Evolutionary conservation across 1,139 yeast species (phyloP).

Genomic region (Pichia sp.): DNA sequence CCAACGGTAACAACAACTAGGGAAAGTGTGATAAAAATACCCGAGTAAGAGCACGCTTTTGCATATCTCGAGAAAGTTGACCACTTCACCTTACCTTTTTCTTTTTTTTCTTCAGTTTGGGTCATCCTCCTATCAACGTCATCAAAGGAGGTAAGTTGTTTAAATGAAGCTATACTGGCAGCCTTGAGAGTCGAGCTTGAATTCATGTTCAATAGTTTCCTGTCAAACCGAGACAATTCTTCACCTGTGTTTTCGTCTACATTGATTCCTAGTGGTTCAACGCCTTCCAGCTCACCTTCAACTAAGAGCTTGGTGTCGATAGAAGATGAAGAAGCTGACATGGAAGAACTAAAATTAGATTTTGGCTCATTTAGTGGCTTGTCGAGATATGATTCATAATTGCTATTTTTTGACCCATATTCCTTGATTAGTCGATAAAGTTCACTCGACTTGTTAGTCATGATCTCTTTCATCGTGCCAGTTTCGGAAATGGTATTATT

Average conservation of each 20-base stretch:
- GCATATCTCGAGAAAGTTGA: constrained; percentile 60
- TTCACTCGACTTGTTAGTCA: constrained; percentile 39
- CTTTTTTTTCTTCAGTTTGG: constrained; percentile 40
- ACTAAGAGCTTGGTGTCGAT: constrained; percentile 16
- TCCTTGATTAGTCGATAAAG: constrained; percentile 52
- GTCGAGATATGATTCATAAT: not conserved
- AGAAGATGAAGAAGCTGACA: constrained; percentile 9
- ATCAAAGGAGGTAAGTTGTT: constrained; percentile 26
- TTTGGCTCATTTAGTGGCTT: not conserved
- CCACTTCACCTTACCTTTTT: constrained; percentile 63
- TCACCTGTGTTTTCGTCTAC: constrained; percentile 22
- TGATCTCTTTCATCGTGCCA: constrained; percentile 50
- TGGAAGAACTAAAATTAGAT: not conserved
- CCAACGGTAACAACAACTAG: constrained; percentile 43
- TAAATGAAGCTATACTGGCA: constrained; percentile 57
- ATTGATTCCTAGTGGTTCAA: constrained; percentile 18
- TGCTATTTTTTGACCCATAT: constrained; percentile 39
- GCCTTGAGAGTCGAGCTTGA: constrained; percentile 41
- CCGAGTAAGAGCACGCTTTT: constrained; percentile 58
- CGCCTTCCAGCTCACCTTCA: constrained; percentile 22
- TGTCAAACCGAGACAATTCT: constrained; percentile 14
- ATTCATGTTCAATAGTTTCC: constrained; percentile 13
- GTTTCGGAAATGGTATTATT: constrained; percentile 58
- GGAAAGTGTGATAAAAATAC: constrained; percentile 44
- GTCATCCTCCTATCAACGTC: constrained; percentile 29